phyloP scores from a whole-genome alignment of 1,284 basidiomycete genomes.

The Tilletia caries region DNA sequence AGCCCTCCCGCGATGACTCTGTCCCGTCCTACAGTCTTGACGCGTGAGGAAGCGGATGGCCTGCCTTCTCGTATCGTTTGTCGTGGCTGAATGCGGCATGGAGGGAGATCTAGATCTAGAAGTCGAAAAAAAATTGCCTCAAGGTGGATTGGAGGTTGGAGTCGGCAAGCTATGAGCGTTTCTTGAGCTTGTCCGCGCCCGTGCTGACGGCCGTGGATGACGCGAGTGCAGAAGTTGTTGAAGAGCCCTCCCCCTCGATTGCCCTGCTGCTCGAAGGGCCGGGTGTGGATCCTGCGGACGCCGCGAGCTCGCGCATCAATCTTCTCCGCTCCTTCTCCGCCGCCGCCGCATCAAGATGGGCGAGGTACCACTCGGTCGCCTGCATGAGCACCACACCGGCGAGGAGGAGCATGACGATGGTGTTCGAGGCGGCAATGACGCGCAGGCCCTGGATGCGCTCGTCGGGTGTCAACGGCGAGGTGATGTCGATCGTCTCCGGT shows the following conservation, averaged over 20 bases:
- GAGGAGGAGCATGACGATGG: slow-evolving; percentile 40
- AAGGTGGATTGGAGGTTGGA: too few species aligned
- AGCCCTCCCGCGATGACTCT: too few species aligned
- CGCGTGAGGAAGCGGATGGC: too few species aligned
- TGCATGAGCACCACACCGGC: slow-evolving; percentile 46
- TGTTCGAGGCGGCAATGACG: slow-evolving; percentile 47
- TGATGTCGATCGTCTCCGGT: slow-evolving; percentile 12
- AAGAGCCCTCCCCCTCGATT: neutral
- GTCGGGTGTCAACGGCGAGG: slow-evolving; percentile 32
- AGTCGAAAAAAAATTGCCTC: too few species aligned
- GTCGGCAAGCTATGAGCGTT: neutral
- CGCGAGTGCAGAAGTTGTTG: neutral
- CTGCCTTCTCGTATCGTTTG: too few species aligned
- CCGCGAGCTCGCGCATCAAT: slow-evolving; percentile 12
- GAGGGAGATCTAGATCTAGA: too few species aligned
- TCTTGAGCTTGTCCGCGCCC: neutral
- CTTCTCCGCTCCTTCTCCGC: slow-evolving; percentile 4
- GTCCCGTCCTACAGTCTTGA: too few species aligned
- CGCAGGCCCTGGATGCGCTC: slow-evolving; percentile 39
- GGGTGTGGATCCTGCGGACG: neutral
- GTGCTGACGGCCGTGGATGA: neutral
- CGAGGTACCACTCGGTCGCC: slow-evolving; percentile 42
- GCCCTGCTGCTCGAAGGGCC: neutral
- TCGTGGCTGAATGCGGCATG: too few species aligned
- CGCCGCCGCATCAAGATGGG: neutral